Evolutionary conservation across 208 protist genomes (phyloP).

Genomic region (Borovskyia barvae): DNA sequence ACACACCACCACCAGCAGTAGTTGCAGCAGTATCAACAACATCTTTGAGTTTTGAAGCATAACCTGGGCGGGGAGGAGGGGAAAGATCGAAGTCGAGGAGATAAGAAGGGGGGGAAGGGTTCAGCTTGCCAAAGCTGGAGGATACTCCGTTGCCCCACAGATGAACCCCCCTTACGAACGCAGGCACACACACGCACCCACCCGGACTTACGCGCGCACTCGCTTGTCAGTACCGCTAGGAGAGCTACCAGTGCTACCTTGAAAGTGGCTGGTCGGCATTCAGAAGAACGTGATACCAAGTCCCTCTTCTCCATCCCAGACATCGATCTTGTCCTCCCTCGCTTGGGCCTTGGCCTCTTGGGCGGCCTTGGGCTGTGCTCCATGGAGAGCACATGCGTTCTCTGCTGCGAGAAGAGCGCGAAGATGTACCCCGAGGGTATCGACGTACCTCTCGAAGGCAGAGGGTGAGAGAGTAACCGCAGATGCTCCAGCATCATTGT

Average conservation of each 20-base stretch:
- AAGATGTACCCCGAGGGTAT: slow-evolving; percentile 39
- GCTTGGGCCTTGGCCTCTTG: slow-evolving; percentile 35
- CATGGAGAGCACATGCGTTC: slow-evolving; percentile 24
- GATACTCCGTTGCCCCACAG: no score
- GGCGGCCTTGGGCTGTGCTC: slow-evolving; percentile 37
- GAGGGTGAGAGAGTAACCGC: background rate
- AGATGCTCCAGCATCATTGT: background rate
- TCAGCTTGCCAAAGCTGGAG: no score
- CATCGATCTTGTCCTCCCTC: slow-evolving; percentile 15
- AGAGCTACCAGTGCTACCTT: background rate
- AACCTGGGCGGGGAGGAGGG: background rate
- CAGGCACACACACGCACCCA: no score
- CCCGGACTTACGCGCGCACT: no score
- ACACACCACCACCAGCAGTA: background rate
- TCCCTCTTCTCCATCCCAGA: slow-evolving; percentile 29
- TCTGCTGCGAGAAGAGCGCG: slow-evolving; percentile 28
- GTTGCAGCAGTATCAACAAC: background rate
- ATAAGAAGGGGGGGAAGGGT: background rate
- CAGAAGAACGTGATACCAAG: slow-evolving; percentile 33
- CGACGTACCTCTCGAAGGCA: slow-evolving; percentile 22
- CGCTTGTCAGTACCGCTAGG: no score
- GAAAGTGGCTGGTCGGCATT: background rate
- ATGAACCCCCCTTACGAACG: no score
- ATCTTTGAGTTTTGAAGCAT: background rate
- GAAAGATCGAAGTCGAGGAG: background rate